Evolutionary conservation across 1,284 basidiomycete species (phyloP), one percentile per base, ranked within the genome.

Genomic region (Cryptococcus sp.): DNA sequence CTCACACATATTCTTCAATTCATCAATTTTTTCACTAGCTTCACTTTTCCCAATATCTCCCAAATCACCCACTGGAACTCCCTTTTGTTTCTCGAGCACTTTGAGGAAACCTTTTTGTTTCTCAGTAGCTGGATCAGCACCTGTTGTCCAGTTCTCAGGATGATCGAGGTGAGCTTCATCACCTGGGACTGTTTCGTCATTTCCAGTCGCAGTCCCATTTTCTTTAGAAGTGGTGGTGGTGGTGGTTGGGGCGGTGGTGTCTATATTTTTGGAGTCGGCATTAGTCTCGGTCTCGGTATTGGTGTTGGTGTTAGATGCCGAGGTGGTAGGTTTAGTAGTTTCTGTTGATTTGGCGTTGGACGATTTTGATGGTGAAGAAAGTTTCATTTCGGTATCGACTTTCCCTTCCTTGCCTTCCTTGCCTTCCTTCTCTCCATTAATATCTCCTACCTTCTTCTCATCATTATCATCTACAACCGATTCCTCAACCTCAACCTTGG

Each of bases 1-100:
- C 47, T 39, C 24, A n/a, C 10, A 60, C 56, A 56, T 53, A n/a
- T 53, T 58, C 54, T 69, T 69, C 45, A 72, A 48, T 54, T 69
- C 64, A 10, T 69, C 68, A 45, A 72, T 72, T 62, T 63, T 62
- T 53, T 64, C 64, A 48, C 67, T 70, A 13, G 70, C 70, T 45
- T 70, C 70, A 36, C 60, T 62, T 56, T 73, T 73, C n/a, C 64
- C 65, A 48, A 70, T 19, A 2, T 16, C 23, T 21, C 57, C 55
- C 2, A 56, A 55, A 45, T 61, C 39, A n/a, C 50, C 57, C 11
- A 21, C 55, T 10, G 21, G 39, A 5, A 52, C 55, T 7, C 64
- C 64, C 45, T 61, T 63, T 49, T 73, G 66, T 53, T 64, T 66
- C 54, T 67, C 69, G 7, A 73, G 56, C 4, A 69, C 64, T 24